These are phyloP conservation scores for Lentinus brumalis DNA, from an alignment of 768 basidiomycete genomes.

Conservation along the genomic window DNA sequence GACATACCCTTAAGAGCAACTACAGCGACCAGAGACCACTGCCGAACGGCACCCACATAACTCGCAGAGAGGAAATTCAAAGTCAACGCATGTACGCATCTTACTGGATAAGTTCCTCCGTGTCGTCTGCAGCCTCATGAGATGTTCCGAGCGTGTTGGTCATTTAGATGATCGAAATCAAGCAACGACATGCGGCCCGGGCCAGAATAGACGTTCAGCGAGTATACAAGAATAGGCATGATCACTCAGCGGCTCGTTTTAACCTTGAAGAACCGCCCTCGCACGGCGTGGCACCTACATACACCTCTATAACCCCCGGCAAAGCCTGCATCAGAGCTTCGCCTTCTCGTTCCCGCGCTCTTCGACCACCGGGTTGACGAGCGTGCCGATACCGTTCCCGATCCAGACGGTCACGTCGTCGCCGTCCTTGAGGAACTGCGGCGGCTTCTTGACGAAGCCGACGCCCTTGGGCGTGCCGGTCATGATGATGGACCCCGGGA, in stretches of 20 bases:
- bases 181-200: no score
- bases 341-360: slow-evolving; percentile 45
- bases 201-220: neutral
- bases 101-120: no score
- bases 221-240: neutral
- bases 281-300: no score
- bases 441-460: slow-evolving; percentile 74
- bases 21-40: no score
- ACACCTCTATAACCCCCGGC: no score
- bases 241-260: neutral
- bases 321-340: slow-evolving; percentile 53
- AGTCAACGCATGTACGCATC: no score
- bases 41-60: no score
- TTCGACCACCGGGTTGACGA: slow-evolving; percentile 78
- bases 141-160: no score
- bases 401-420: slow-evolving; percentile 73
- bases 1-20: no score
- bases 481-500: slow-evolving; percentile 79
- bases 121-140: no score
- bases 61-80: no score
- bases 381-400: slow-evolving; percentile 73
- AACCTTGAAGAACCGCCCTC: neutral
- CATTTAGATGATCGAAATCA: no score
- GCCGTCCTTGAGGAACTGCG: slow-evolving; percentile 69
- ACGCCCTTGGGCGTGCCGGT: slow-evolving; percentile 85